Base-by-base conservation (phyloP, 805 yeast species). In the Yamadazyma olivae region DNA sequence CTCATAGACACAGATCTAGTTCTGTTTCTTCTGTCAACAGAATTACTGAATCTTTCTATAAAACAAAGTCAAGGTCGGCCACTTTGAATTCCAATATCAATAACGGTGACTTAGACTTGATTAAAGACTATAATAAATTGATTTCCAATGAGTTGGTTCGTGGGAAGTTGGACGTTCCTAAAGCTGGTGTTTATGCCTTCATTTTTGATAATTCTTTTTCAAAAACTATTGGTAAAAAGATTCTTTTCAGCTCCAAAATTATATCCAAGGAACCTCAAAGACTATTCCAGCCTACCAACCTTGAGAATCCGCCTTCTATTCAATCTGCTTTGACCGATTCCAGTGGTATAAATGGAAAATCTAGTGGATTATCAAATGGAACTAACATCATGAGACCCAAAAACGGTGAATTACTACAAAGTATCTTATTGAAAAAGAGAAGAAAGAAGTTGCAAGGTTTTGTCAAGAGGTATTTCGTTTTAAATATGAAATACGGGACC, bases 181-280 rank as follows among this genome's bases (percentile, higher is more conserved):
- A 70, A 17, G 84, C 81, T 6, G 91, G 91, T 1, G 74, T 81
- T 50, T 83, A 75, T 59, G 97, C 96, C 0, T 85, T 91, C 55
- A 82, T 93, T 17, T 83, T 91, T 53, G 98, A 91, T 60, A 91
- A 91, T 61, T 83, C 95, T 0, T 87, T 89, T 49, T 83, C 96
- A 21, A 88, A 85, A 51, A 86, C 83, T 21, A 82, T 81, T 16
- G 80, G 88, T 31, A 93, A 91, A 57, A 87, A 83, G 41, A 79
- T 91, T 1, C 67, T 80, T 38, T 89, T 89, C 58, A 74, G 80
- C 36, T 27, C 45, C 10, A 41, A 43, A 23, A 35, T 41, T 17
- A 29, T 30, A 19, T n/a, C 17, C 5, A 12, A 18, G 6, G 34
- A 30, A 9, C 33, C 36, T 3, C 30, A 27, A n/a, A 17, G 20